Conservation (phyloP, 2,329 filamentous ascomycete species). For the Sporothrix pseudoabietina region DNA sequence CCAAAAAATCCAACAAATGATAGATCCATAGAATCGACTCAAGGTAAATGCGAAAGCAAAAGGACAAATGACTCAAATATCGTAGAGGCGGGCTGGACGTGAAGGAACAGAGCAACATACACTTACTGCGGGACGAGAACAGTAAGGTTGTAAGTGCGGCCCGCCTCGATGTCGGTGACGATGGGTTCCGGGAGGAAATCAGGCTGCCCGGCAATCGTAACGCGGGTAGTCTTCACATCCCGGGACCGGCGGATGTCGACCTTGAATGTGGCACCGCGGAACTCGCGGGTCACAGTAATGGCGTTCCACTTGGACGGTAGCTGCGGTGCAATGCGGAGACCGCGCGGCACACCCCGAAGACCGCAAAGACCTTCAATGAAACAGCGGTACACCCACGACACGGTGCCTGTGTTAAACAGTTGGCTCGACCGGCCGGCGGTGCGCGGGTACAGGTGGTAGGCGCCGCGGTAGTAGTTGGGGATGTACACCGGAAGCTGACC, state of each 20-base stretch:
- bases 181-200: constrained; percentile 45
- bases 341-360: constrained; percentile 52
- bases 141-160: constrained; percentile 49
- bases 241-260: constrained; percentile 48
- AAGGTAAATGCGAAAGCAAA: not conserved
- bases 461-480: constrained; percentile 61
- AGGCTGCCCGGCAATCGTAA: constrained; percentile 47
- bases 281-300: constrained; percentile 51
- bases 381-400: constrained; percentile 59
- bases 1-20: not conserved
- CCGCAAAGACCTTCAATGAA: constrained; percentile 60
- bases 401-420: constrained; percentile 61
- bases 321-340: constrained; percentile 52
- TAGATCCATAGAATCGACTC: not conserved
- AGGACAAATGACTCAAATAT: not conserved
- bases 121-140: constrained; percentile 39
- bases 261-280: constrained; percentile 55
- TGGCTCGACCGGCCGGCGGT: constrained; percentile 60
- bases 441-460: constrained; percentile 51
- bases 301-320: constrained; percentile 54
- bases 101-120: not conserved
- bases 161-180: constrained; percentile 48
- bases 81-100: not conserved
- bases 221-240: constrained; percentile 46
- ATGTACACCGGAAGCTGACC: constrained; percentile 61